Evolutionary conservation across 2,329 filamentous ascomycete genomes (phyloP).

Genomic region (Scleromitrula shiraiana): DNA sequence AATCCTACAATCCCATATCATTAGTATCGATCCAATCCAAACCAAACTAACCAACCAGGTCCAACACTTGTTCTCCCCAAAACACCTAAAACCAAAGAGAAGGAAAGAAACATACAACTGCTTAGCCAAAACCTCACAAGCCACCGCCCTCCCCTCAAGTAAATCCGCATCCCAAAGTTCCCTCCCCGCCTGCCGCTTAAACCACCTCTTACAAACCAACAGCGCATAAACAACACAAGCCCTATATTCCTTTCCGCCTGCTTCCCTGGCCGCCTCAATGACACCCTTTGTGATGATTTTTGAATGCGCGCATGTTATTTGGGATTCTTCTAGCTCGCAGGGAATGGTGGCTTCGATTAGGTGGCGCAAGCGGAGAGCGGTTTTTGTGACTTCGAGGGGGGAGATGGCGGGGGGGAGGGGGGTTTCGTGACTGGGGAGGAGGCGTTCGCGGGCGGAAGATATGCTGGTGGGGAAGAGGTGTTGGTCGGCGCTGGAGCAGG

Average conservation of each 20-base stretch:
- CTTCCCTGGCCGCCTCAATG: slow-evolving; percentile 70
- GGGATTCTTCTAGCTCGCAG: slow-evolving; percentile 73
- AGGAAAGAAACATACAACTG: slow-evolving; percentile 39
- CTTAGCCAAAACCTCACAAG: slow-evolving; percentile 91
- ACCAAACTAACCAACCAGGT: too few relatives aligned
- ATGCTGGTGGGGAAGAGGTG: slow-evolving; percentile 38
- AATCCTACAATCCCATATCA: slow-evolving; percentile 51
- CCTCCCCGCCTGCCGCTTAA: slow-evolving; percentile 65
- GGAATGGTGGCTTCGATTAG: slow-evolving; percentile 84
- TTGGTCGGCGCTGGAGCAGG: neutral
- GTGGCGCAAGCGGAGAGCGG: slow-evolving; percentile 83
- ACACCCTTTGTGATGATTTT: slow-evolving; percentile 76
- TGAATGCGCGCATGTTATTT: slow-evolving; percentile 74
- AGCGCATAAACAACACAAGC: slow-evolving; percentile 57
- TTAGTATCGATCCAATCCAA: neutral
- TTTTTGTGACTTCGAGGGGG: slow-evolving; percentile 74
- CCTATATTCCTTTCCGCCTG: slow-evolving; percentile 65
- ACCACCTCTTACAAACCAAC: slow-evolving; percentile 50
- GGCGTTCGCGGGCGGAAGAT: too few relatives aligned
- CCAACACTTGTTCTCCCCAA: too few relatives aligned
- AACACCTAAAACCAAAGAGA: too few relatives aligned
- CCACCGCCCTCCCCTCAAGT: slow-evolving; percentile 67
- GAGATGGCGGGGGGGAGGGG: slow-evolving; percentile 59
- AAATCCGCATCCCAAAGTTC: slow-evolving; percentile 93
- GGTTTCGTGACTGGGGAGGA: slow-evolving; percentile 48